Percentiles rank a stretch among this genome's conserved stretches.
phyloP scores from a whole-genome alignment of 495 filamentous ascomycete genomes.

The Hypoxylon fragiforme region DNA sequence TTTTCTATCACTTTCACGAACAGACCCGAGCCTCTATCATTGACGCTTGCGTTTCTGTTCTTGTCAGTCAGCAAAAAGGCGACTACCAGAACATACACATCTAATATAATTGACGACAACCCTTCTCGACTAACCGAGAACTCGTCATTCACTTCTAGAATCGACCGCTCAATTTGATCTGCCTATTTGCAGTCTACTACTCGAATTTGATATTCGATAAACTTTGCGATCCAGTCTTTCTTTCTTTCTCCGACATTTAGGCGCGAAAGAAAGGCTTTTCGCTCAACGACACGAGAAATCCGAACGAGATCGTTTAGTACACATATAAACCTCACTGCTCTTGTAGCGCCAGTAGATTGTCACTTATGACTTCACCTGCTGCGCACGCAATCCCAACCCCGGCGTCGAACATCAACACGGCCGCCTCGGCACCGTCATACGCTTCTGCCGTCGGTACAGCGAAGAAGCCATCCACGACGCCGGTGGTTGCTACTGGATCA shows the following conservation, averaged over 20 bases:
- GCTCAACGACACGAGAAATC: constrained; percentile 10
- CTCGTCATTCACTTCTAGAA: constrained; percentile 32
- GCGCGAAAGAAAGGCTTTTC: constrained; percentile 28
- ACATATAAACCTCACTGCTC: constrained; percentile 9
- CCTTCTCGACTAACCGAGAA: constrained; percentile 14
- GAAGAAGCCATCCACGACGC: constrained; percentile 69
- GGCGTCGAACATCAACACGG: constrained; percentile 63
- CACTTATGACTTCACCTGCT: constrained; percentile 56
- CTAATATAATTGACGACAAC: constrained; percentile 37
- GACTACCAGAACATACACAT: constrained; percentile 17
- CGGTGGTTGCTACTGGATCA: constrained; percentile 63
- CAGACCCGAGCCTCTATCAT: constrained; percentile 20
- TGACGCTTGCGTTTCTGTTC: constrained; percentile 30
- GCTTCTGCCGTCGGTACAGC: constrained; percentile 74
- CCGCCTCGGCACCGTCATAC: constrained; percentile 68
- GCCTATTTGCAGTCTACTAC: constrained; percentile 9
- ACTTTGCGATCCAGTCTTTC: constrained; percentile 26
- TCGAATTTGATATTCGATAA: constrained; percentile 55
- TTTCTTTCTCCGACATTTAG: constrained; percentile 27
- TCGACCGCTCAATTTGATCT: constrained; percentile 22
- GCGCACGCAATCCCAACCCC: constrained; percentile 54
- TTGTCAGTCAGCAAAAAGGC: constrained; percentile 18
- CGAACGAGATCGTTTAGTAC: constrained; percentile 16
- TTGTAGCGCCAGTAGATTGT: constrained; percentile 39
- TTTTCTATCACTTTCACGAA: constrained; percentile 21